phyloP scores from a whole-genome alignment of 768 basidiomycete species.

The Tephrocybe sp. region DNA sequence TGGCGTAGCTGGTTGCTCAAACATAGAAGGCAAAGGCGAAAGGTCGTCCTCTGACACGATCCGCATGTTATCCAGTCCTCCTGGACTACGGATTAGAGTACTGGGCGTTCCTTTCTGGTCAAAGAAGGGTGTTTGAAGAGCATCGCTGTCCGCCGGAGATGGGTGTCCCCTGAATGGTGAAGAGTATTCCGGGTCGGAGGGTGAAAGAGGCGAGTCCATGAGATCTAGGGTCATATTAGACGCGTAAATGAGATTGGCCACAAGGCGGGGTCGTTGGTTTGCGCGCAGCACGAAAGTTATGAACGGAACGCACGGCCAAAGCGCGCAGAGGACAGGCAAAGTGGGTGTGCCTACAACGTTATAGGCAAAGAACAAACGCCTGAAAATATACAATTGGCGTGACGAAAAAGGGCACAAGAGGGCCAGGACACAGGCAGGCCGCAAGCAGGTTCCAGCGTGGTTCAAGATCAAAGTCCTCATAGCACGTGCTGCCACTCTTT shows the following conservation, averaged over 20 bases:
- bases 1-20: conserved; percentile 6
- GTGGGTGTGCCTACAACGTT: conserved; percentile 9
- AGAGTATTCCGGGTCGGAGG: conserved; percentile 28
- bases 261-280: conserved; percentile 18
- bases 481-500: conserved; percentile 8
- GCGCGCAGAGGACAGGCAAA: conserved; percentile 9
- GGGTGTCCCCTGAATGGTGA: conserved; percentile 27
- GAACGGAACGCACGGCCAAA: conserved; percentile 18
- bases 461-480: conserved; percentile 1
- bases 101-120: conserved; percentile 19
- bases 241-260: conserved; percentile 14
- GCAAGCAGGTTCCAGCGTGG: conserved; percentile 15
- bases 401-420: conserved; percentile 12
- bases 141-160: conserved; percentile 39
- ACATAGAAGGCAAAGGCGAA: conserved; percentile 7
- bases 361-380: conserved; percentile 15
- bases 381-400: conserved; percentile 14
- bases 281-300: conserved; percentile 18
- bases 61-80: not conserved
- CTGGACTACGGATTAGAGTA: not conserved
- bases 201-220: conserved; percentile 30
- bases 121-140: conserved; percentile 39
- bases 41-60: conserved; percentile 7
- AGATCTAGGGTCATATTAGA: conserved; percentile 26
- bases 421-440: conserved; percentile 15